These are phyloP conservation scores for Trametopsis cervina DNA, from an alignment of 768 basidiomycete species.

Conservation along the genomic window DNA sequence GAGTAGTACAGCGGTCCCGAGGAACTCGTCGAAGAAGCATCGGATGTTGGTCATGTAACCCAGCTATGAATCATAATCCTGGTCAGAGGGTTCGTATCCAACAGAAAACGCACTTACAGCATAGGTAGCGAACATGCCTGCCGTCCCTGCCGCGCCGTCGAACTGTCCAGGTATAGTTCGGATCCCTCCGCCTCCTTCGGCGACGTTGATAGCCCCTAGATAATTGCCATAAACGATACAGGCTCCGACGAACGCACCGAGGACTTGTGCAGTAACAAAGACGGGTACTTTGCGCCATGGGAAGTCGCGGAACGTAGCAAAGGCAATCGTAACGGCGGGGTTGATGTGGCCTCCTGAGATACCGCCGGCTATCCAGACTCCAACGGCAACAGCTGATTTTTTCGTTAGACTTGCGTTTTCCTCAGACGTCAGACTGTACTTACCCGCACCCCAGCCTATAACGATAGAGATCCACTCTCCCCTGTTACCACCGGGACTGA, in stretches of 20 bases:
- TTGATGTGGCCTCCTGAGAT: slow-evolving; percentile 64
- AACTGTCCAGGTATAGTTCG: slow-evolving; percentile 35
- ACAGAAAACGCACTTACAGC: slow-evolving; percentile 33
- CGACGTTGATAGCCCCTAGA: slow-evolving; percentile 56
- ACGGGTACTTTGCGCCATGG: slow-evolving; percentile 76
- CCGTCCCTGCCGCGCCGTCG: slow-evolving; percentile 33
- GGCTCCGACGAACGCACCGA: slow-evolving; percentile 54
- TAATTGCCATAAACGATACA: slow-evolving; percentile 58
- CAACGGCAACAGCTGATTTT: slow-evolving; percentile 46
- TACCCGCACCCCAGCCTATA: slow-evolving; percentile 49
- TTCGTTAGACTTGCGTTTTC: background rate
- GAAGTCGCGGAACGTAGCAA: slow-evolving; percentile 65
- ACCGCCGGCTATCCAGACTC: slow-evolving; percentile 59
- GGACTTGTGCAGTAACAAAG: slow-evolving; percentile 57
- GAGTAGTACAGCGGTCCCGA: slow-evolving; percentile 47
- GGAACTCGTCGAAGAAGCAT: slow-evolving; percentile 45
- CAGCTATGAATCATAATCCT: slow-evolving; percentile 13
- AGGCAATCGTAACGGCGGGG: slow-evolving; percentile 51
- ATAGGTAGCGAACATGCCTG: slow-evolving; percentile 52
- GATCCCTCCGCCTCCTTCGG: slow-evolving; percentile 46
- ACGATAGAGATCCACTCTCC: slow-evolving; percentile 51
- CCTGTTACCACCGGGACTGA: background rate
- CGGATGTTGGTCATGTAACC: slow-evolving; percentile 35
- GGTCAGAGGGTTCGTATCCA: background rate
- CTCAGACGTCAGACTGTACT: slow-evolving; percentile 4